Conservation (phyloP, 768 basidiomycete species). For the Podaxis carcinomalis region DNA sequence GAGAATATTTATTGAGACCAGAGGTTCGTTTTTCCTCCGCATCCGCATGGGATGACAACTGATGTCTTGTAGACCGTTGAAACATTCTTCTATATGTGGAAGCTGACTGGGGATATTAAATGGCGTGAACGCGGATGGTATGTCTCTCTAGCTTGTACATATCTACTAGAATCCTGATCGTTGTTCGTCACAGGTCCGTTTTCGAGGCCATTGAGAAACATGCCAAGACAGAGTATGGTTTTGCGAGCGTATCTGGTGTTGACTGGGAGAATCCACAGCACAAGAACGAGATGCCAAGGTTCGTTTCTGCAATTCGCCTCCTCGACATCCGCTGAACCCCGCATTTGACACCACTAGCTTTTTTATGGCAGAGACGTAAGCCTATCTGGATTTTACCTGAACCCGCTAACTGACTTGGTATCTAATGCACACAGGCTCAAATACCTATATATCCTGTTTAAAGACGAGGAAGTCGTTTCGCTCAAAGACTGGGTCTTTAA, state of each 20-base stretch:
- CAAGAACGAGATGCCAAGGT: conserved; percentile 74
- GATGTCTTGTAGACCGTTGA: conserved; percentile 53
- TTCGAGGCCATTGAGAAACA: conserved; percentile 60
- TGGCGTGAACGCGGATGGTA: conserved; percentile 74
- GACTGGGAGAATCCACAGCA: conserved; percentile 29
- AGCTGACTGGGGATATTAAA: conserved; percentile 54
- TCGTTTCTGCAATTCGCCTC: conserved; percentile 12
- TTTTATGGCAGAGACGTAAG: conserved; percentile 21
- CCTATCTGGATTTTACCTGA: conserved; percentile 9
- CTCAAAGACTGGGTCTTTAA: conserved; percentile 59
- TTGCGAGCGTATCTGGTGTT: conserved; percentile 48
- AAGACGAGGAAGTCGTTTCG: conserved; percentile 47
- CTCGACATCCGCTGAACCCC: not conserved
- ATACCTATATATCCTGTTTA: conserved; percentile 65
- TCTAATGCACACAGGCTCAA: conserved; percentile 50
- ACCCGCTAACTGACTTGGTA: conserved; percentile 19
- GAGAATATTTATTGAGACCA: conserved; percentile 57
- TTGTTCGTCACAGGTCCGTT: conserved; percentile 28
- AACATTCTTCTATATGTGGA: conserved; percentile 66
- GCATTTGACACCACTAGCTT: conserved; percentile 13
- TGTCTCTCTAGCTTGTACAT: conserved; percentile 32
- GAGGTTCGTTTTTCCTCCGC: conserved; percentile 44
- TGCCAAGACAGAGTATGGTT: conserved; percentile 53
- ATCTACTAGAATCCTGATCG: conserved; percentile 44
- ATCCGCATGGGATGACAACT: too few relatives aligned